Conservation (phyloP, 192 early-diverging fungal genomes). For the Gamsiella multidivaricata region DNA sequence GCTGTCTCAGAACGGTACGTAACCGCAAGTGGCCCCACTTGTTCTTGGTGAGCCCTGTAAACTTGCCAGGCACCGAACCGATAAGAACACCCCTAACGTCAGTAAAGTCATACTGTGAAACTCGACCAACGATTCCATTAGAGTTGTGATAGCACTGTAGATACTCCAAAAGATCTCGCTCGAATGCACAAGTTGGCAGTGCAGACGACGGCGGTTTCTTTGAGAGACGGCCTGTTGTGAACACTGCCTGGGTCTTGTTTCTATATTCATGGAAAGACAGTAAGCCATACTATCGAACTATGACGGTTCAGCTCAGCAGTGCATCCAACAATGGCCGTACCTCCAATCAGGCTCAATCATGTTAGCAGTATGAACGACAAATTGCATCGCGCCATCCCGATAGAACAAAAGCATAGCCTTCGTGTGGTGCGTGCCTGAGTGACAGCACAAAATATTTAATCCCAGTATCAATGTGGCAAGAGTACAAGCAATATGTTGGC, state of each 20-base stretch:
- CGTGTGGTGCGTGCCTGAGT: slow-evolving; percentile 74
- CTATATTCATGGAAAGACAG: slow-evolving; percentile 11
- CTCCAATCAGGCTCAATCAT: slow-evolving; percentile 71
- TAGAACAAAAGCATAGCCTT: slow-evolving; percentile 73
- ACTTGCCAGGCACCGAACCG: slow-evolving; percentile 69
- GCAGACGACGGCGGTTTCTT: slow-evolving; percentile 35
- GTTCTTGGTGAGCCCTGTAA: slow-evolving; percentile 46
- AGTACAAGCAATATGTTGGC: too few relatives aligned
- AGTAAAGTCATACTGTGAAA: slow-evolving; percentile 66
- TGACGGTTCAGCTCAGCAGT: not conserved
- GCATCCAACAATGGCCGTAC: slow-evolving; percentile 4
- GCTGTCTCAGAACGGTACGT: slow-evolving; percentile 46
- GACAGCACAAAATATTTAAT: not conserved
- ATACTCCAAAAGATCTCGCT: slow-evolving; percentile 66
- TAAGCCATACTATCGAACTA: too few relatives aligned
- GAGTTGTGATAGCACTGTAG: slow-evolving; percentile 55
- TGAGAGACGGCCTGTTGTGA: slow-evolving; percentile 56
- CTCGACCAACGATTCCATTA: slow-evolving; percentile 37
- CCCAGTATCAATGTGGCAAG: too few relatives aligned
- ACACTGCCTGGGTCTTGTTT: slow-evolving; percentile 70
- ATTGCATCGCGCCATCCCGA: slow-evolving; percentile 51
- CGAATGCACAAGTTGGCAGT: slow-evolving; percentile 57
- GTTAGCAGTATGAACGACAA: slow-evolving; percentile 75
- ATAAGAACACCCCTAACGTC: slow-evolving; percentile 62
- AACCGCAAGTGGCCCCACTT: slow-evolving; percentile 68